Evolutionary conservation across 106 monocot species (phyloP), one percentile per base, ranked within the genome.

Genomic region (Posidonia australis): DNA sequence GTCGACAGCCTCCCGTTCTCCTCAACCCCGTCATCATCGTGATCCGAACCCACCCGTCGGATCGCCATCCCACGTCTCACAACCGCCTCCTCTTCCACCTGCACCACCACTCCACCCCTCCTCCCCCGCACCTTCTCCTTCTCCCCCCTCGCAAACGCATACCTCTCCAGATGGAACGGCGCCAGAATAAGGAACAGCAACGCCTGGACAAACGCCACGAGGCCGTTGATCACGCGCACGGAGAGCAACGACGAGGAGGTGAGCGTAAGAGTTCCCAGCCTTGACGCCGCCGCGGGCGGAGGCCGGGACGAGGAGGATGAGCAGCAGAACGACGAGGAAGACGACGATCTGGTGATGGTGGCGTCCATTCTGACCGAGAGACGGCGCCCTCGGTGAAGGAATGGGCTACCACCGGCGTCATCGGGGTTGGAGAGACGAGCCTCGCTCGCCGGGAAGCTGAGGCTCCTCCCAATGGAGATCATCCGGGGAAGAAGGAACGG

Each of bases 31-130:
- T 46, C 65, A 21, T 63, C 64, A 14, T 52, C 53, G 32, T 31
- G n/a, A 36, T 45, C 62, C 65, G 20, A 30, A 24, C 46, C 60
- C 63, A 86, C 10, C 30, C 85, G 60, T 66, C 61, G 6, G 46
- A 90, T 85, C 28, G 90, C 86, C 79, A 86, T 71, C 69, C 60
- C 81, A 29, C 86, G 65, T 75, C 86, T 75, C 71, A 67, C 74
- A 70, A 58, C 69, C 57, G 60, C 74, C 51, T 81, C 86, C 70
- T 51, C 32, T 24, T 78, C 82, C 67, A 64, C 66, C 59, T 41
- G 16, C 54, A 21, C 27, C 27, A 20, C 28, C 46, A 26, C 41
- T 57, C 17, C 18, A 22, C 19, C 60, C 52, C 46, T 70, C 46
- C 46, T 55, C 41, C 13, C 58, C 43, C 5, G 45, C 47, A 30